Evolutionary conservation across 202 grass and related monocot species (phyloP).

Genomic region (Eragrostis tef): DNA sequence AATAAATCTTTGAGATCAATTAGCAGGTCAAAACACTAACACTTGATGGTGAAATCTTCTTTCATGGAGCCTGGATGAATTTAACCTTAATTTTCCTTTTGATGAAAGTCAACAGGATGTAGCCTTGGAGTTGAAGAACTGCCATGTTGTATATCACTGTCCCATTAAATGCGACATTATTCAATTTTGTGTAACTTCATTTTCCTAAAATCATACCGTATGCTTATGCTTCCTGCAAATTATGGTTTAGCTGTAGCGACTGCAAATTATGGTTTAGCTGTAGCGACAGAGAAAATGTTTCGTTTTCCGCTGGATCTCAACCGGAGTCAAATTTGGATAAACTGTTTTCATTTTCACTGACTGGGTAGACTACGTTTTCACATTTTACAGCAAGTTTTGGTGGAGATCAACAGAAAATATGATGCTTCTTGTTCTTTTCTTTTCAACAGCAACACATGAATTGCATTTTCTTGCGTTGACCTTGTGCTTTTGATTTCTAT

Average conservation of each 20-base stretch:
- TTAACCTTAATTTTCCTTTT: conserved; percentile 4
- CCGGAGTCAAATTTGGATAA: background rate
- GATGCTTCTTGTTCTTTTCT: conserved; percentile 9
- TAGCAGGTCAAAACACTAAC: conserved; percentile 20
- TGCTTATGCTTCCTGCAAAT: background rate
- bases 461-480: conserved; percentile 34
- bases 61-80: conserved; percentile 21
- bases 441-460: conserved; percentile 14
- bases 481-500: conserved; percentile 27
- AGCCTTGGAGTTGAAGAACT: conserved; percentile 35
- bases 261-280: too few species aligned
- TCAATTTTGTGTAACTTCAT: background rate
- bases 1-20: conserved; percentile 33
- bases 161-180: background rate
- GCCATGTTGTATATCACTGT: background rate
- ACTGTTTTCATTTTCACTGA: background rate
- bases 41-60: conserved; percentile 37
- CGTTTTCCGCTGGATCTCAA: background rate
- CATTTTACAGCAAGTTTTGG: background rate
- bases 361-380: background rate
- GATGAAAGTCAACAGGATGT: conserved; percentile 2
- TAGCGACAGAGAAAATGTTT: background rate
- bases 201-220: background rate
- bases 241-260: too few species aligned
- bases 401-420: background rate